Evolutionary conservation across 495 filamentous ascomycete genomes (phyloP).

Genomic region (Aspergillus ostianus): DNA sequence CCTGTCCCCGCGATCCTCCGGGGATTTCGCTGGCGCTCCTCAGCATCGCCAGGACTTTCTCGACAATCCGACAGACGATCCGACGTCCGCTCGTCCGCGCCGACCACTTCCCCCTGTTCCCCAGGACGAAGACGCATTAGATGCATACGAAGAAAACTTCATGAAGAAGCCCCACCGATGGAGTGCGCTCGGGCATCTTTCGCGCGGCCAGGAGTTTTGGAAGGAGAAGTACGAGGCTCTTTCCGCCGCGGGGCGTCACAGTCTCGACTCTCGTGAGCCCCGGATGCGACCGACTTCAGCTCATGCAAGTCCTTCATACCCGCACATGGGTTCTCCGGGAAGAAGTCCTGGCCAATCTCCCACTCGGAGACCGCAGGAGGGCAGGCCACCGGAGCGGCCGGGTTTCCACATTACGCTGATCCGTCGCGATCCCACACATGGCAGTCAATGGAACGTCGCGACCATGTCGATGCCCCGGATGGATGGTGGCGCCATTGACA

Average conservation of each 20-base stretch:
- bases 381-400: constrained; percentile 13
- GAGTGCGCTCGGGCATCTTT: constrained; percentile 32
- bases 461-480: constrained; percentile 53
- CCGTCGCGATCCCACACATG: constrained; percentile 76
- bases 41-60: constrained; percentile 1
- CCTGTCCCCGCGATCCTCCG: background rate
- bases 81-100: constrained; percentile 11
- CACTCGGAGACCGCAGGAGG: constrained; percentile 17
- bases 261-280: constrained; percentile 35
- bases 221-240: constrained; percentile 25
- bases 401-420: constrained; percentile 78
- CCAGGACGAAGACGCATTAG: constrained; percentile 22
- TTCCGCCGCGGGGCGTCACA: constrained; percentile 28
- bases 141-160: constrained; percentile 12
- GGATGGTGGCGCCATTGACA: constrained; percentile 45
- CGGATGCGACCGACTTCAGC: constrained; percentile 33
- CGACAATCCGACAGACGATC: background rate
- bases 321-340: constrained; percentile 20
- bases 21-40: background rate
- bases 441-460: constrained; percentile 87
- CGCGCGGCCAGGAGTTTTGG: constrained; percentile 23
- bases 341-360: constrained; percentile 34
- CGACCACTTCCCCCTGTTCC: constrained; percentile 35
- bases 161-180: constrained; percentile 29
- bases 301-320: constrained; percentile 19